Percentiles rank a stretch among this genome's conserved stretches.
These are phyloP conservation scores for Solanum commersonii DNA, from an alignment of 257 asterid species.

Conservation along the genomic window DNA sequence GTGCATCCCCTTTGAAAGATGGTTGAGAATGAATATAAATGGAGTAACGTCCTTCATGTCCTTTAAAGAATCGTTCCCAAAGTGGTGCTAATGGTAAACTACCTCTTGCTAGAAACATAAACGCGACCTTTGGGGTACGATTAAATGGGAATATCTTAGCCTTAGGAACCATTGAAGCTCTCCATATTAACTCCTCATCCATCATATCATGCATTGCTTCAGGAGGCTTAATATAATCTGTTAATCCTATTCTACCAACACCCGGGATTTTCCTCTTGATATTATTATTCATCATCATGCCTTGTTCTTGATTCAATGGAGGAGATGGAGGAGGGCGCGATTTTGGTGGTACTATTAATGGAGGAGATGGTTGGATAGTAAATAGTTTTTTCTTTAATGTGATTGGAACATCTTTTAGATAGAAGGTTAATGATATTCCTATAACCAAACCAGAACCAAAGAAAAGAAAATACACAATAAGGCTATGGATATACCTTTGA, in stretches of 20 bases:
- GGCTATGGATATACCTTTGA: slow-evolving; percentile 27
- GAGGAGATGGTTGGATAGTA: slow-evolving; percentile 1
- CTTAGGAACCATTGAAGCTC: slow-evolving; percentile 67
- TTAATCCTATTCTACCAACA: slow-evolving; percentile 10
- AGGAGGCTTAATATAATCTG: slow-evolving; percentile 23
- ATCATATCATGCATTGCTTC: slow-evolving; percentile 46
- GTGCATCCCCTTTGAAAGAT: slow-evolving; percentile 20
- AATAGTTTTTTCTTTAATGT: slow-evolving; percentile 17
- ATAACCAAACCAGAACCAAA: slow-evolving; percentile 67
- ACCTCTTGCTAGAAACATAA: slow-evolving; percentile 60
- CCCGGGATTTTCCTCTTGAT: not conserved
- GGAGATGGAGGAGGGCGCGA: not conserved
- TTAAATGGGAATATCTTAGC: slow-evolving; percentile 22
- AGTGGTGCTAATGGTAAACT: slow-evolving; percentile 63
- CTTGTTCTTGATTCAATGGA: not conserved
- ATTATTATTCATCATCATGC: not conserved
- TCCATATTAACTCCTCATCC: slow-evolving; percentile 66
- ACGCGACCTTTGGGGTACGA: slow-evolving; percentile 58
- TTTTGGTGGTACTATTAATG: not conserved
- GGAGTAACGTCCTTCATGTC: slow-evolving; percentile 39
- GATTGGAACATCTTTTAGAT: slow-evolving; percentile 23
- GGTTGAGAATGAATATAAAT: slow-evolving; percentile 69
- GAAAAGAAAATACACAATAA: slow-evolving; percentile 38
- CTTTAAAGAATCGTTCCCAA: slow-evolving; percentile 69
- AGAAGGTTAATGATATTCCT: slow-evolving; percentile 45